phyloP scores from a whole-genome alignment of 192 early-diverging fungal genomes.

The Umbelopsis vinacea region DNA sequence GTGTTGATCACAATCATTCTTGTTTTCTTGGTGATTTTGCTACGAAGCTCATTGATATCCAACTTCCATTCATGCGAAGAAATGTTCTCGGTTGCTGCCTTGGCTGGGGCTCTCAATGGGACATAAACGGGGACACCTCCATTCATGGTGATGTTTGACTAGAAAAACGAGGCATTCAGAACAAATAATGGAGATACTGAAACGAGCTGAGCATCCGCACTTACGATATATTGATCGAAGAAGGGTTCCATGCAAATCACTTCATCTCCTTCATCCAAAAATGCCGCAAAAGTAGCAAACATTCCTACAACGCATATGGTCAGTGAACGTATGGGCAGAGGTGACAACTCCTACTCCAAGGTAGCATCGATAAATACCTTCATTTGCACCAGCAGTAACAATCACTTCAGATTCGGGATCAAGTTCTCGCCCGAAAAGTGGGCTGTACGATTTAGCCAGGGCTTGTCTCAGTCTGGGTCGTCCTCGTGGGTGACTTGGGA shows the following conservation, averaged over 20 bases:
- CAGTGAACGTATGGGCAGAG: background rate
- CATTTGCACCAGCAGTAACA: conserved; percentile 89
- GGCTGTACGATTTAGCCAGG: conserved; percentile 77
- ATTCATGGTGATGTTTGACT: conserved; percentile 82
- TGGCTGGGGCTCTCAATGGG: conserved; percentile 67
- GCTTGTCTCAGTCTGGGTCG: conserved; percentile 67
- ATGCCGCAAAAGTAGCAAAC: conserved; percentile 80
- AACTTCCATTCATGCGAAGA: conserved; percentile 87
- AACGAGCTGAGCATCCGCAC: conserved; percentile 10
- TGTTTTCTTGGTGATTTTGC: conserved; percentile 74
- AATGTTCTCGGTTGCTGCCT: conserved; percentile 50
- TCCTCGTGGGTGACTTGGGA: conserved; percentile 62
- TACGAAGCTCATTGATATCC: conserved; percentile 79
- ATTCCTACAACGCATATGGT: conserved; percentile 48
- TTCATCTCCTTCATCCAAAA: conserved; percentile 81
- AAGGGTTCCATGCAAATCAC: conserved; percentile 96
- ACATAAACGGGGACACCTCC: conserved; percentile 88
- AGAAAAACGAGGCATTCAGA: background rate
- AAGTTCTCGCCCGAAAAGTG: conserved; percentile 66
- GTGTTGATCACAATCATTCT: conserved; percentile 94
- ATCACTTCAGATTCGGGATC: conserved; percentile 84
- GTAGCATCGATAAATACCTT: conserved; percentile 51
- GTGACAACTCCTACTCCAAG: background rate
- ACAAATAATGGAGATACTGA: background rate
- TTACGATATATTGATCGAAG: conserved; percentile 92